These are phyloP conservation scores for Trichoderma citrinoviride DNA, from an alignment of 2,329 filamentous ascomycete species.

Conservation along the genomic window DNA sequence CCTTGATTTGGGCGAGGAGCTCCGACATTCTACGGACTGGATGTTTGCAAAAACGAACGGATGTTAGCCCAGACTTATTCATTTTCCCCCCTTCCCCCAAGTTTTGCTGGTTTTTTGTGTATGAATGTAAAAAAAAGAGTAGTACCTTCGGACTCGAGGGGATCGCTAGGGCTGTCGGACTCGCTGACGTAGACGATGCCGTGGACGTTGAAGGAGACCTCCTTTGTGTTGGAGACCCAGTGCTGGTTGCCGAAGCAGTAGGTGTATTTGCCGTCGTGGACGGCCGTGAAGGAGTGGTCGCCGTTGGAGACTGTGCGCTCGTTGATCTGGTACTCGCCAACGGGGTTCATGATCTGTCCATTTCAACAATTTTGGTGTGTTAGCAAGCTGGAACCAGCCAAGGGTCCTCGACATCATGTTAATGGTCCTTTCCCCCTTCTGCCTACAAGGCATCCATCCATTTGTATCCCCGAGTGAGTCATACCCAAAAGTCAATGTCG, in stretches of 20 bases:
- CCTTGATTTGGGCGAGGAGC: conserved; percentile 86
- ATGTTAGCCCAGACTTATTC: too few relatives aligned
- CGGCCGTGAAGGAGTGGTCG: conserved; percentile 87
- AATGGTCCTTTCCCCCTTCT: neutral
- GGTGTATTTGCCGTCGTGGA: conserved; percentile 79
- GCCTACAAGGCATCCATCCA: conserved; percentile 18
- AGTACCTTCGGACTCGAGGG: conserved; percentile 83
- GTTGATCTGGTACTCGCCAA: conserved; percentile 71
- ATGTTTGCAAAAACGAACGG: neutral
- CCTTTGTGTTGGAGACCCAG: conserved; percentile 94
- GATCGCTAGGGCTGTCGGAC: conserved; percentile 77
- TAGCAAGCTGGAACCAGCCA: neutral
- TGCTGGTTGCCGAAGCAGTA: conserved; percentile 99
- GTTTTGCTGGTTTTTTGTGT: too few relatives aligned
- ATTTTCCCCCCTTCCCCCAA: too few relatives aligned
- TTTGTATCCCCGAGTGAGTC: conserved; percentile 28
- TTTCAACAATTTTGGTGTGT: neutral
- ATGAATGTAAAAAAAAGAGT: too few relatives aligned
- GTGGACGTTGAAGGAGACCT: conserved; percentile 99
- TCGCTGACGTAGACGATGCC: conserved; percentile 97
- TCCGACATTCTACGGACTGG: conserved; percentile 80
- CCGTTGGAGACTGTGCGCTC: conserved; percentile 81
- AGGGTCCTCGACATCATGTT: neutral
- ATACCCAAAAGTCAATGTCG: conserved; percentile 97
- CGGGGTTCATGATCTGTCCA: conserved; percentile 72